Percentiles rank a stretch among this genome's conserved stretches.
Evolutionary conservation across 352 stramenopile genomes (phyloP).

Genomic region (Pythium phragmitis): DNA sequence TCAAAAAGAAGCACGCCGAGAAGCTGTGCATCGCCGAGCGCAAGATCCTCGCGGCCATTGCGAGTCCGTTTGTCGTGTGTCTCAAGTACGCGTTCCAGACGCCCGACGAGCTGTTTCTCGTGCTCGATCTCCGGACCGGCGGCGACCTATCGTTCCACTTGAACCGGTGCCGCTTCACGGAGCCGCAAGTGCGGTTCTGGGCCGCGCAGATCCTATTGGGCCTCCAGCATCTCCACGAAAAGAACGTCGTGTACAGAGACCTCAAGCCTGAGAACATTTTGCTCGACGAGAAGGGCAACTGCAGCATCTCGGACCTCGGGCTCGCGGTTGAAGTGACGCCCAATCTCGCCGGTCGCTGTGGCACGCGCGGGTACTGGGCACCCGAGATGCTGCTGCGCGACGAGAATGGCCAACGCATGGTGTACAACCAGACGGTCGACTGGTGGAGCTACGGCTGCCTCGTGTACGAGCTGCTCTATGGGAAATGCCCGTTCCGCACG

Average conservation of each 20-base stretch:
- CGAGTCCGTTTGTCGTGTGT: constrained; percentile 93
- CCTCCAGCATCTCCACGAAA: constrained; percentile 84
- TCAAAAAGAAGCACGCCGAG: constrained; percentile 92
- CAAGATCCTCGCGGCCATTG: constrained; percentile 74
- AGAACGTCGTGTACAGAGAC: constrained; percentile 90
- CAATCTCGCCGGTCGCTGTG: constrained; percentile 68
- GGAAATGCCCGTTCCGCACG: constrained; percentile 95
- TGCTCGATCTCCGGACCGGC: constrained; percentile 96
- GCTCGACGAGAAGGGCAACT: constrained; percentile 92
- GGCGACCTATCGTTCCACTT: constrained; percentile 92
- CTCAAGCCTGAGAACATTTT: constrained; percentile 89
- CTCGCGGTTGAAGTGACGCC: constrained; percentile 94
- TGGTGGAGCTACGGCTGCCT: constrained; percentile 98
- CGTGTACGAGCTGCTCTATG: constrained; percentile 96
- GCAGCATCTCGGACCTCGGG: constrained; percentile 95
- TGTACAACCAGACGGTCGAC: constrained; percentile 95
- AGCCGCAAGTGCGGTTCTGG: constrained; percentile 80
- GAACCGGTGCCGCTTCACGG: constrained; percentile 66
- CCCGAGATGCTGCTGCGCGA: constrained; percentile 96
- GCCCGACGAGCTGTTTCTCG: constrained; percentile 94
- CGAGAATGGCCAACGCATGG: constrained; percentile 87
- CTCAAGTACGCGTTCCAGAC: constrained; percentile 96
- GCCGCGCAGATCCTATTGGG: constrained; percentile 74
- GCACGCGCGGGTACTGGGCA: constrained; percentile 92
- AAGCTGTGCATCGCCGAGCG: constrained; percentile 77